Evolutionary conservation across 371 early-diverging fungal genomes (phyloP).

Genomic region (Actinomortierella wolfii): DNA sequence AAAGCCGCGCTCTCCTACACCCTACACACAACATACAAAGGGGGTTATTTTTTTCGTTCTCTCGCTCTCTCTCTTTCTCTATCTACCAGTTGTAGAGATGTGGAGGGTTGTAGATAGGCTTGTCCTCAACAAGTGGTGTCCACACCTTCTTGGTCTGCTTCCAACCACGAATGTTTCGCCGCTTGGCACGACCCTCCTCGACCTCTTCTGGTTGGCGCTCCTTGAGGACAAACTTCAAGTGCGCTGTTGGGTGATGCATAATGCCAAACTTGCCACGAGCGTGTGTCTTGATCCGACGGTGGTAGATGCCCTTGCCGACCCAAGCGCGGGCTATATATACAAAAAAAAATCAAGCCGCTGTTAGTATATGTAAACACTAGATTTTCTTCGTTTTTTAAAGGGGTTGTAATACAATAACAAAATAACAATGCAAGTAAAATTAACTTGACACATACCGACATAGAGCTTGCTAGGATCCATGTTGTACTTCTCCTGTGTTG

Average conservation of each 20-base stretch:
- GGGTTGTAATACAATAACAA: too few species aligned
- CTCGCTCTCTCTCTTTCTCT: background rate
- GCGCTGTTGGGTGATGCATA: constrained; percentile 78
- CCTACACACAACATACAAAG: too few species aligned
- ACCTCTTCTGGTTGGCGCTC: constrained; percentile 50
- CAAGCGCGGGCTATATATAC: constrained; percentile 69
- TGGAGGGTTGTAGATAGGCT: constrained; percentile 80
- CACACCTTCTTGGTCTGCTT: constrained; percentile 71
- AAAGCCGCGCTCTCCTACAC: too few species aligned
- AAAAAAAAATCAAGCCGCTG: too few species aligned
- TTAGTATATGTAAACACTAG: too few species aligned
- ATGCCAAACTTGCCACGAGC: constrained; percentile 86
- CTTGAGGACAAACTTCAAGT: constrained; percentile 83
- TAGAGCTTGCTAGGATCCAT: constrained; percentile 68
- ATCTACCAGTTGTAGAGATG: constrained; percentile 81
- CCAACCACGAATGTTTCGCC: constrained; percentile 66
- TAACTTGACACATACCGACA: constrained; percentile 44
- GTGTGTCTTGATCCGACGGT: constrained; percentile 71
- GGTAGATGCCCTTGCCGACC: constrained; percentile 89
- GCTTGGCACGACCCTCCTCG: constrained; percentile 44
- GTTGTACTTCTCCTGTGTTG: constrained; percentile 60
- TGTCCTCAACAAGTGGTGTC: constrained; percentile 71
- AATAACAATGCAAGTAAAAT: background rate
- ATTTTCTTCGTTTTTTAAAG: too few species aligned
- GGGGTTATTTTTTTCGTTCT: too few species aligned